A percentile compares a stretch with the other conserved stretches of the same genome.
phyloP scores from a whole-genome alignment of 345 rosid species.

The Odontarrhena argentea region DNA sequence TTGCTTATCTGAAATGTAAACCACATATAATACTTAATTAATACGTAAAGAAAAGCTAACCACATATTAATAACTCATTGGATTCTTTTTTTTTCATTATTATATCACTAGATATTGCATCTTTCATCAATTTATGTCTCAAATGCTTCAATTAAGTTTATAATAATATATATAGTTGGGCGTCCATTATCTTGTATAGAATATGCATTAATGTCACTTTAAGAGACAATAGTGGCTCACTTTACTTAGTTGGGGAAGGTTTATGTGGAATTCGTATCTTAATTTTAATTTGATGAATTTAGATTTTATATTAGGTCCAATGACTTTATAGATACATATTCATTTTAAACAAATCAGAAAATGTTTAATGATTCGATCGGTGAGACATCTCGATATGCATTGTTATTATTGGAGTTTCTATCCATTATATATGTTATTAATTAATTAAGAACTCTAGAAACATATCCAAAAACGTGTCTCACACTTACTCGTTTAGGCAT shows the following conservation, averaged over 20 bases:
- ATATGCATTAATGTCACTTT: conserved; percentile 35
- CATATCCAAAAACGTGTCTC: conserved; percentile 17
- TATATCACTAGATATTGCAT: conserved; percentile 25
- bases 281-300: conserved; percentile 4
- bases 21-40: conserved; percentile 27
- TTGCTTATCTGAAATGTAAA: conserved; percentile 38
- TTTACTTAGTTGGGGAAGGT: conserved; percentile 44
- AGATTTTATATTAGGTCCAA: conserved; percentile 22
- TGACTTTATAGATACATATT: conserved; percentile 10
- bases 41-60: conserved; percentile 24
- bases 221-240: conserved; percentile 40
- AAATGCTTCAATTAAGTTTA: conserved; percentile 23
- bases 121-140: conserved; percentile 28
- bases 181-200: conserved; percentile 38
- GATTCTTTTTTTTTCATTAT: conserved; percentile 9
- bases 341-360: conserved; percentile 22
- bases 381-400: conserved; percentile 9
- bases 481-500: conserved; percentile 4
- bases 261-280: conserved; percentile 31
- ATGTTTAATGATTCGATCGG: conserved; percentile 26
- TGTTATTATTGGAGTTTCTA: neutral
- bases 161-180: conserved; percentile 32
- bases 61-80: conserved; percentile 29
- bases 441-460: neutral
- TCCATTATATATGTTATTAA: neutral